Base-by-base conservation (phyloP, 2,329 filamentous ascomycete genomes). In the Gliomastix tumulicola region DNA sequence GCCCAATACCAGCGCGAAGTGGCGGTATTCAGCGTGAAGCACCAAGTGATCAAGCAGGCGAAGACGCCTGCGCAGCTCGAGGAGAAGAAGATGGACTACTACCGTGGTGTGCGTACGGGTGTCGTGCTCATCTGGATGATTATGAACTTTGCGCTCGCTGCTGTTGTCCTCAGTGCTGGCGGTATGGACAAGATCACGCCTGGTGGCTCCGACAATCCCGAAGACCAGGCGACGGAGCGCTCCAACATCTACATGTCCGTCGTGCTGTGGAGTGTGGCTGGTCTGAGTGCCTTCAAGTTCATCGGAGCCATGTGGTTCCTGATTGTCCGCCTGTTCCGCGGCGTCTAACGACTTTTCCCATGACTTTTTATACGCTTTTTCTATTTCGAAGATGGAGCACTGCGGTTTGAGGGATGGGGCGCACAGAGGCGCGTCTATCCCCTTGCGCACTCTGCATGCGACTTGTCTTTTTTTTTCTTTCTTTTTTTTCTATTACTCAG, bases 41-140 rank as follows among this genome's bases (percentile, higher is more conserved):
- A 78, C 32, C 80, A 82, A 20, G 79, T 82, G 44, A 81, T 88
- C 44, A 79, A 82, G 60, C 79, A 77, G 50, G 50, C 68, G 0
- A 73, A 76, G 0, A 71, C 69, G 1, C 56, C 73, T 1, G 56
- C 65, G 0, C 69, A 77, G 47, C 63, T 74, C 31, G 71, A 79
- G 23, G 89, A 96, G 56, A 87, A 84, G 54, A 90, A 98, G 60
- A 88, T 96, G 68, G 92, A 98, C 59, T 98, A 97, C 65, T 98
- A 98, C 74, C 88, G 89, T 51, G 92, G 89, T 46, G 95, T 98
- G 58, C 79, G 92, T 44, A 94, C 86, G 16, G 79, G 87, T 20
- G 89, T 96, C 47, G 92, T 98, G 21, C 68, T 97, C 35, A 79
- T 84, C 46, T 98, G 92, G 92, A 95, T 98, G 74, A 87, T 97